These are phyloP conservation scores for Neonectria ditissima DNA, from an alignment of 2,329 filamentous ascomycete species.

Conservation along the genomic window DNA sequence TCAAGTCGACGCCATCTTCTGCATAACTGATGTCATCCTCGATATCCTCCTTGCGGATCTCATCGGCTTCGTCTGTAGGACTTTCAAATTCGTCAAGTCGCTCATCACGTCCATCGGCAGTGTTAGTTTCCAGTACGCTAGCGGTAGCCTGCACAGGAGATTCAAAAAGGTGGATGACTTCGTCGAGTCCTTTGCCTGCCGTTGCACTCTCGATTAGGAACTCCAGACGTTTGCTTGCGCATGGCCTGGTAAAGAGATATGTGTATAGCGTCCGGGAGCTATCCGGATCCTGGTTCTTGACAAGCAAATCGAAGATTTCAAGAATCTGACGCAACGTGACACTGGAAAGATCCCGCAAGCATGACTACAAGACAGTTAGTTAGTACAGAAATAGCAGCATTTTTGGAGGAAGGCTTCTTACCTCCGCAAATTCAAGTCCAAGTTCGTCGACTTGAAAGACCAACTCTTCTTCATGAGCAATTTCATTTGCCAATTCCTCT, in stretches of 20 bases:
- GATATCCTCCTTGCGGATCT: constrained; percentile 13
- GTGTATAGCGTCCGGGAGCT: constrained; percentile 55
- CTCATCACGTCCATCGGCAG: constrained; percentile 35
- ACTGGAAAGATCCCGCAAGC: constrained; percentile 49
- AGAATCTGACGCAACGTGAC: constrained; percentile 57
- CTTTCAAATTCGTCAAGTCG: constrained; percentile 44
- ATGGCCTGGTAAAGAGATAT: constrained; percentile 56
- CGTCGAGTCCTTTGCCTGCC: constrained; percentile 55
- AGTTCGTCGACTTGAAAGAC: constrained; percentile 65
- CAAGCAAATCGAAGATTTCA: constrained; percentile 56
- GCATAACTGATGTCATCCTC: constrained; percentile 27
- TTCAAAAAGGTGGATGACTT: constrained; percentile 55
- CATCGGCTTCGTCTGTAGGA: constrained; percentile 34
- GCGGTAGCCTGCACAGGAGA: constrained; percentile 39
- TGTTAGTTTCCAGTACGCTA: constrained; percentile 30
- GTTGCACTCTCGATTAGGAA: constrained; percentile 57
- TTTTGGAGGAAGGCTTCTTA: constrained; percentile 43
- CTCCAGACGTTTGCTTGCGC: constrained; percentile 53
- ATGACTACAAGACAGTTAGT: constrained; percentile 51
- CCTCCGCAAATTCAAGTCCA: constrained; percentile 65
- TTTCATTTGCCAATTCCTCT: constrained; percentile 58
- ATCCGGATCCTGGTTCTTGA: constrained; percentile 58
- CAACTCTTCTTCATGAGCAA: constrained; percentile 60
- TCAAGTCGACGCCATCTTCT: constrained; percentile 32
- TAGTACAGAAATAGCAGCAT: constrained; percentile 35